These are phyloP conservation scores for Saccharata proteae DNA, from an alignment of 2,329 filamentous ascomycete species.

Conservation along the genomic window DNA sequence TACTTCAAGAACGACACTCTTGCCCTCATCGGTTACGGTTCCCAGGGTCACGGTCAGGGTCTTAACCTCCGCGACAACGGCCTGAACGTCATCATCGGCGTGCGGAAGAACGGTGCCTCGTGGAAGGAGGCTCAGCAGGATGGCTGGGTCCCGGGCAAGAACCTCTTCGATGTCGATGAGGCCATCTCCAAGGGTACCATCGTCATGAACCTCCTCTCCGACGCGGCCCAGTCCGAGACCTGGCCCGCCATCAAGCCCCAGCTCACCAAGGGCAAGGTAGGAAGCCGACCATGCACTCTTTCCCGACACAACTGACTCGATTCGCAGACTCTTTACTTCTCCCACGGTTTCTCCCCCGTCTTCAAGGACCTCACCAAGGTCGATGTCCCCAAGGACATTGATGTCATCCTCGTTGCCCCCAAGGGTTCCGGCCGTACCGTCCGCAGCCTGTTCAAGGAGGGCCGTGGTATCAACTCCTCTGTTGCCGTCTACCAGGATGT, in stretches of 20 bases:
- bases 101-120: slow-evolving; percentile 94
- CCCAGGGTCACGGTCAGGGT: slow-evolving; percentile 96
- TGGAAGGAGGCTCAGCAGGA: slow-evolving; percentile 97
- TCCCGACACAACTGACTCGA: slow-evolving; percentile 14
- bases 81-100: slow-evolving; percentile 96
- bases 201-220: slow-evolving; percentile 97
- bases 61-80: slow-evolving; percentile 99
- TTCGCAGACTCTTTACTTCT: slow-evolving; percentile 92
- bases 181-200: slow-evolving; percentile 89
- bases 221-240: slow-evolving; percentile 96
- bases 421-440: slow-evolving; percentile 99
- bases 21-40: slow-evolving; percentile 96
- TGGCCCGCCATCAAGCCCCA: slow-evolving; percentile 98
- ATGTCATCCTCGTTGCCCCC: slow-evolving; percentile 98
- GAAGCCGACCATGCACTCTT: slow-evolving; percentile 20
- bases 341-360: slow-evolving; percentile 98
- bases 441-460: slow-evolving; percentile 96
- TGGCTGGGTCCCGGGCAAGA: slow-evolving; percentile 96
- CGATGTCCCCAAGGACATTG: slow-evolving; percentile 87
- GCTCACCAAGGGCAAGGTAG: slow-evolving; percentile 94
- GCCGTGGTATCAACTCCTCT: slow-evolving; percentile 99
- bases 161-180: slow-evolving; percentile 96
- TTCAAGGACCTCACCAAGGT: slow-evolving; percentile 99
- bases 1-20: slow-evolving; percentile 99
- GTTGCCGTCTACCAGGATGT: slow-evolving; percentile 98